Percentiles rank a stretch among this genome's conserved stretches.
Evolutionary conservation across 345 rosid species (phyloP).

Genomic region (Linum usitatissimum): DNA sequence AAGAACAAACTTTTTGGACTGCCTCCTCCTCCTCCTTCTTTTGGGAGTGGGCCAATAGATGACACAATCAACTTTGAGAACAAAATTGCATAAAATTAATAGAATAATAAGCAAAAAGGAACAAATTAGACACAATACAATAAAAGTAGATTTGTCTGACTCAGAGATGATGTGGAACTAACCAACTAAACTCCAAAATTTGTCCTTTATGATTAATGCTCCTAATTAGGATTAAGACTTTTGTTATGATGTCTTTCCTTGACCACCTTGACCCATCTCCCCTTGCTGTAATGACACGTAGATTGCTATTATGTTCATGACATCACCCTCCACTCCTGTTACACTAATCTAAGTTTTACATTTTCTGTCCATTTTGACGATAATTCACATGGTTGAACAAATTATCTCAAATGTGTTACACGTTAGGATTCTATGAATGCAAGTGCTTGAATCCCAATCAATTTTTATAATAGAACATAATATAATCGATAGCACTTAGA

Average conservation of each 20-base stretch:
- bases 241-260: not conserved
- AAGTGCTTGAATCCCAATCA: no score
- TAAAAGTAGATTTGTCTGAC: slow-evolving; percentile 42
- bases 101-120: not conserved
- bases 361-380: not conserved
- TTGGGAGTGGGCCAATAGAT: slow-evolving; percentile 12
- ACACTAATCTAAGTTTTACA: not conserved
- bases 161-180: slow-evolving; percentile 36
- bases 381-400: not conserved
- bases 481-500: no score
- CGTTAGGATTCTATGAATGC: no score
- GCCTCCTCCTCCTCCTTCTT: not conserved
- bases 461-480: no score
- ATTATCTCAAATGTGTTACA: not conserved
- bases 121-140: not conserved
- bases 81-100: no score
- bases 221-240: not conserved
- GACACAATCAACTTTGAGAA: slow-evolving; percentile 21
- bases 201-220: not conserved
- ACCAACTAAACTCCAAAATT: slow-evolving; percentile 26
- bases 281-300: slow-evolving; percentile 2
- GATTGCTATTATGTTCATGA: not conserved
- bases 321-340: slow-evolving; percentile 6
- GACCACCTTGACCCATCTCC: slow-evolving; percentile 10
- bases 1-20: not conserved